Evolutionary conservation across 208 protist species (phyloP), one percentile per base, ranked within the genome.

Genomic region (Naegleria lovaniensis): DNA sequence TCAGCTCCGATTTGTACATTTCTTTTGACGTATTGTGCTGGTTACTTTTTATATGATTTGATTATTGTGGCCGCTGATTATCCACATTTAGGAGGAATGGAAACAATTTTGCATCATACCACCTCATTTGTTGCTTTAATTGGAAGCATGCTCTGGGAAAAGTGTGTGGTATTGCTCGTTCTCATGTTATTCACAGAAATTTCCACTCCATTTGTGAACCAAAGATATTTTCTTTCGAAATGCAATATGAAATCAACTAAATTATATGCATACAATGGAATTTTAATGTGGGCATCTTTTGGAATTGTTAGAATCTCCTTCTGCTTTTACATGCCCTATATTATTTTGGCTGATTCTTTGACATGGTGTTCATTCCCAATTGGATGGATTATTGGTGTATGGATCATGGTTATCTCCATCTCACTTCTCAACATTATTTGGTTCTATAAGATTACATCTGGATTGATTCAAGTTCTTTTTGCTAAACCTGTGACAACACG

Each of bases 21-120:
- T 33, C n/a, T 79, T 11, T 36, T 79, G 13, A 33, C 25, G 0
- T 79, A 79, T 79, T 25, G 29, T 36, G 25, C n/a, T 36, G 67
- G 67, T 33, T 85, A 85, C 38, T 85, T 85, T 85, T 29, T 85
- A 29, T 85, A 85, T 85, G 83, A 85, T 29, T n/a, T 85, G 15
- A 48, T 85, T 43, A 85, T 85, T 43, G 83, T 85, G 0, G 29
- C 16, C 6, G 41, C 5, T 13, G n/a, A 79, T 79, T 85, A 51
- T 85, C 33, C 39, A 33, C 33, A 85, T 48, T 19, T 48, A 1
- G 39, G 33, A 51, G 83, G 83, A 29, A 85, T 85, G 38, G 67
- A 79, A 36, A 79, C 67, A 9, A 9, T 85, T 85, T 16, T 48
- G 11, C 83, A 85, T 29, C 83, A 85, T 48, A 36, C 67, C 9